These are phyloP conservation scores for Aureobasidium sp. DNA, from an alignment of 2,329 filamentous ascomycete genomes.

Conservation along the genomic window DNA sequence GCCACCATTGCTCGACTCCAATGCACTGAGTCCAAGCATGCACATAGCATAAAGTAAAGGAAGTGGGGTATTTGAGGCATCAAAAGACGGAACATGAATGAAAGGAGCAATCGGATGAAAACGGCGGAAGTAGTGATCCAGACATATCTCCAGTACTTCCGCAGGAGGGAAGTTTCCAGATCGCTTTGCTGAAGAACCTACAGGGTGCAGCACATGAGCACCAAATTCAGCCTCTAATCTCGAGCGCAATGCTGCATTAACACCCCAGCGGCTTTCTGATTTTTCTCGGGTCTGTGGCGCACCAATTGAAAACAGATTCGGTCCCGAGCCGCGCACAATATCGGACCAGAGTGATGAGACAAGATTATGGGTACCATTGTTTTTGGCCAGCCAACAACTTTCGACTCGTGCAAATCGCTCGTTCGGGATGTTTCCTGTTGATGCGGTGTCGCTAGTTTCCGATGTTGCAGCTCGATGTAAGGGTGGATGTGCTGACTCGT, in stretches of 20 bases:
- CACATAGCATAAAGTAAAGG: slow-evolving; percentile 47
- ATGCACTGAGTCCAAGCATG: slow-evolving; percentile 45
- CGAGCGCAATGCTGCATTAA: slow-evolving; percentile 34
- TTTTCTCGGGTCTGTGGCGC: slow-evolving; percentile 26
- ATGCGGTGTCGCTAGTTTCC: slow-evolving; percentile 28
- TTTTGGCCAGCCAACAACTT: slow-evolving; percentile 32
- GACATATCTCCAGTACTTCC: slow-evolving; percentile 47
- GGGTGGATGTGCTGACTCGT: neutral
- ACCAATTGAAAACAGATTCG: slow-evolving; percentile 31
- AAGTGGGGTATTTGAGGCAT: slow-evolving; percentile 40
- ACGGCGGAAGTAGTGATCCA: slow-evolving; percentile 49
- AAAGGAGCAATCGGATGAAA: slow-evolving; percentile 49
- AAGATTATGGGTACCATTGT: slow-evolving; percentile 27
- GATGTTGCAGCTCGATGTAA: neutral
- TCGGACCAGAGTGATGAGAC: slow-evolving; percentile 33
- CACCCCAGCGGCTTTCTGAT: slow-evolving; percentile 31
- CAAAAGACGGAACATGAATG: slow-evolving; percentile 48
- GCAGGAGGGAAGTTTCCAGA: slow-evolving; percentile 36
- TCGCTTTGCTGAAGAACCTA: slow-evolving; percentile 22
- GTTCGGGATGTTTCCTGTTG: slow-evolving; percentile 30
- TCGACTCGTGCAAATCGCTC: slow-evolving; percentile 35
- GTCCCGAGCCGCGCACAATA: slow-evolving; percentile 26
- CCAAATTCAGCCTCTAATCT: slow-evolving; percentile 31
- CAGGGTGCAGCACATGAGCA: slow-evolving; percentile 19
- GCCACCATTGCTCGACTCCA: slow-evolving; percentile 46